These are phyloP conservation scores for Metschnikowia continentalis DNA, from an alignment of 805 yeast genomes.

Conservation along the genomic window DNA sequence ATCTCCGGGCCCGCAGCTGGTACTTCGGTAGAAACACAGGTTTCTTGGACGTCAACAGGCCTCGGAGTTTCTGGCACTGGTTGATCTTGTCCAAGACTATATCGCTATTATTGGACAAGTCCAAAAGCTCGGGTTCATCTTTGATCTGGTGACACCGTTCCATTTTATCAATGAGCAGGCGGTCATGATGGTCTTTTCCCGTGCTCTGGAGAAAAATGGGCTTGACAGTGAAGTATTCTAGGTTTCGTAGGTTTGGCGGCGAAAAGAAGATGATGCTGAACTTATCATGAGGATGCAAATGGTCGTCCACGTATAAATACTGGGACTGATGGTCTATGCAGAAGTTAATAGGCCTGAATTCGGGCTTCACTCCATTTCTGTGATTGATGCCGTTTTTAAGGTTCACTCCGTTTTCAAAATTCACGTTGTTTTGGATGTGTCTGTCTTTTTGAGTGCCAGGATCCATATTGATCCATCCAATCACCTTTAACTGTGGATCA, in stretches of 20 bases:
- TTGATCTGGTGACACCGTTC: constrained; percentile 1
- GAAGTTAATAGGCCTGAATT: constrained; percentile 1
- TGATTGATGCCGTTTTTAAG: neutral
- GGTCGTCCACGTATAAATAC: constrained; percentile 8
- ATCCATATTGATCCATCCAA: constrained; percentile 4
- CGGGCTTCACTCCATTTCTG: no score
- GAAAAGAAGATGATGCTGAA: constrained; percentile 42
- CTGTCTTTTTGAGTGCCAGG: no score
- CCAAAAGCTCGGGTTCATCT: neutral
- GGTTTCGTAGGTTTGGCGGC: constrained; percentile 64
- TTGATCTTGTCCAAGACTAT: constrained; percentile 32
- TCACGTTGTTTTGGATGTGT: no score
- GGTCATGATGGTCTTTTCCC: constrained; percentile 9
- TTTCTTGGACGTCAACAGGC: neutral
- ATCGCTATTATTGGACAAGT: constrained; percentile 24
- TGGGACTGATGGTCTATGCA: constrained; percentile 2
- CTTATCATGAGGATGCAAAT: neutral
- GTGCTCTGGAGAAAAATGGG: constrained; percentile 66
- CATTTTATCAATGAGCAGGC: constrained; percentile 3
- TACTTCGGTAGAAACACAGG: neutral
- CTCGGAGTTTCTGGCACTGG: constrained; percentile 19
- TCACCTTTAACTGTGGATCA: constrained; percentile 5
- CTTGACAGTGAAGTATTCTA: constrained; percentile 74
- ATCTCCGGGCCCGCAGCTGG: neutral
- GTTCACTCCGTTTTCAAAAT: neutral